phyloP scores from a whole-genome alignment of 805 yeast genomes.

The Metschnikowia vanudenii region DNA sequence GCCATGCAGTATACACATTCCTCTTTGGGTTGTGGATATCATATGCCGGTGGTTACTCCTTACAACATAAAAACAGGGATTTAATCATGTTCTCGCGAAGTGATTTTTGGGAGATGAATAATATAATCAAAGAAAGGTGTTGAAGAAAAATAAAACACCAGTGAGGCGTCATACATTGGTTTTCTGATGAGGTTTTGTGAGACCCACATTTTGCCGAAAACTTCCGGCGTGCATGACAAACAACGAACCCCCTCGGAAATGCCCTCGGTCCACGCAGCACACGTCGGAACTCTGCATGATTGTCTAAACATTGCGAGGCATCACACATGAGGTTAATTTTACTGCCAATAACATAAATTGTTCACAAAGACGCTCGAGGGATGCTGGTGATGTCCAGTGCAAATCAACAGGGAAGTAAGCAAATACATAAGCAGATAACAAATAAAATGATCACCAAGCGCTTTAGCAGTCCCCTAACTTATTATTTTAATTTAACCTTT shows the following conservation, averaged over 20 bases:
- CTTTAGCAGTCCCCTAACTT: too few relatives aligned
- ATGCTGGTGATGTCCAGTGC: not conserved
- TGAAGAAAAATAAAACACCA: too few relatives aligned
- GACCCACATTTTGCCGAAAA: not conserved
- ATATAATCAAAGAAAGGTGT: not conserved
- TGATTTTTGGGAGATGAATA: not conserved
- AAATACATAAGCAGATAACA: too few relatives aligned
- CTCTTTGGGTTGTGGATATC: not conserved
- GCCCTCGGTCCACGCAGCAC: not conserved
- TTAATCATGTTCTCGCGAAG: not conserved
- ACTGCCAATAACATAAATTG: not conserved
- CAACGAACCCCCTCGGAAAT: conserved; percentile 12
- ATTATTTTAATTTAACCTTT: too few relatives aligned
- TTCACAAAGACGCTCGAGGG: not conserved
- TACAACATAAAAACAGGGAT: too few relatives aligned
- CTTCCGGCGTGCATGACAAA: conserved; percentile 12
- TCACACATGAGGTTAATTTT: not conserved
- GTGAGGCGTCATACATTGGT: too few relatives aligned
- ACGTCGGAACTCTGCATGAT: not conserved
- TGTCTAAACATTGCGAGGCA: not conserved
- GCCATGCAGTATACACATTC: conserved; percentile 2
- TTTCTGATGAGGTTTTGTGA: conserved; percentile 3
- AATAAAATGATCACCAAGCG: too few relatives aligned
- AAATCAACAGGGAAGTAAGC: too few relatives aligned
- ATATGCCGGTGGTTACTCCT: not conserved